Conservation (phyloP, 768 basidiomycete genomes). For the Amanita inopinata region DNA sequence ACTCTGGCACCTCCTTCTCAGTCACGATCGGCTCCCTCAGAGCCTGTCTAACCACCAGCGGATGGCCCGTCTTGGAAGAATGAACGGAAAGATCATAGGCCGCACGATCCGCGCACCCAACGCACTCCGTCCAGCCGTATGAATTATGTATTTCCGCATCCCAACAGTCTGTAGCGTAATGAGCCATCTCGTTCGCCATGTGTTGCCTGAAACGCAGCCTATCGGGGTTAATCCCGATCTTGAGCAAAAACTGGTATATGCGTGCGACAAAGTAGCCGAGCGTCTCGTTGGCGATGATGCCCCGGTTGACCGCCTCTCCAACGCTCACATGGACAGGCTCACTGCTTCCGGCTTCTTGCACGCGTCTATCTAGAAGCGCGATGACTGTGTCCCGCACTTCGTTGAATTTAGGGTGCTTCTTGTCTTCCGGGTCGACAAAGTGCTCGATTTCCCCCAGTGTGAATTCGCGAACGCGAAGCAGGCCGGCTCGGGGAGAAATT, state of each 20-base stretch:
- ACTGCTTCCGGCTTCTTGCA: conserved; percentile 71
- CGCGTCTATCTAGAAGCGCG: conserved; percentile 68
- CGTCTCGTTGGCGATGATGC: conserved; percentile 92
- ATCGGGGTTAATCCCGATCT: conserved; percentile 80
- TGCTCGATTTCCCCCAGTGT: conserved; percentile 99
- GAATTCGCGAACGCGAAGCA: conserved; percentile 96
- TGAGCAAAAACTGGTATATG: conserved; percentile 80
- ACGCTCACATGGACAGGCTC: conserved; percentile 57
- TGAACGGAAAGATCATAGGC: conserved; percentile 96
- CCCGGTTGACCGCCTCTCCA: conserved; percentile 81
- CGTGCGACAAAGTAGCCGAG: conserved; percentile 95
- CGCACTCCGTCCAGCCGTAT: conserved; percentile 93
- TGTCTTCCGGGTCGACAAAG: conserved; percentile 92
- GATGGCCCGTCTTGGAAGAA: conserved; percentile 69
- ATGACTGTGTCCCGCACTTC: conserved; percentile 73
- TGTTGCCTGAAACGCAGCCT: conserved; percentile 94
- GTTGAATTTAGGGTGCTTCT: conserved; percentile 74
- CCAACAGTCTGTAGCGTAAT: conserved; percentile 99
- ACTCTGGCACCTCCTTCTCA: conserved; percentile 69
- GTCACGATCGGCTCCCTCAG: conserved; percentile 78
- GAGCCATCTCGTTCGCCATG: conserved; percentile 99
- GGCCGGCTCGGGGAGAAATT: conserved; percentile 92
- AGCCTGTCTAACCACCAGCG: conserved; percentile 78
- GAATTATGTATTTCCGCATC: conserved; percentile 96
- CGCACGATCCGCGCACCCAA: conserved; percentile 96